A percentile compares a stretch with the other conserved stretches of the same genome.
These are phyloP conservation scores for Ogataea polymorpha DNA, from an alignment of 805 yeast genomes.

Conservation along the genomic window DNA sequence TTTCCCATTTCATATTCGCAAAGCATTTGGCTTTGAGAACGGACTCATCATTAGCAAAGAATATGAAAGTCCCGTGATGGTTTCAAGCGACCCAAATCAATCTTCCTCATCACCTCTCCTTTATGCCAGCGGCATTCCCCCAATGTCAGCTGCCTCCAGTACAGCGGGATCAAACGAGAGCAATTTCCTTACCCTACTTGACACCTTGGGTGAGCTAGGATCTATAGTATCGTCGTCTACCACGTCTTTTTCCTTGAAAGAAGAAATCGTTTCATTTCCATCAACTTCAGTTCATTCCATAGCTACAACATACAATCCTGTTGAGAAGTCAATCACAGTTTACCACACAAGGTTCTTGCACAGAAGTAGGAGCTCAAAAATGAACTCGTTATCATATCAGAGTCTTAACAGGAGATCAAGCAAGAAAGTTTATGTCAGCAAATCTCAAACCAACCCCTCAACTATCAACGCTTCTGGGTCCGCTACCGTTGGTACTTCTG, in stretches of 20 bases:
- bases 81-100: slow-evolving; percentile 5
- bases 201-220: slow-evolving; percentile 74
- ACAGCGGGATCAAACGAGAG: slow-evolving; percentile 21
- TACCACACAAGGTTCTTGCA: slow-evolving; percentile 53
- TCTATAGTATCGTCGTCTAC: slow-evolving; percentile 68
- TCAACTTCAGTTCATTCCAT: slow-evolving; percentile 37
- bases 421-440: slow-evolving; percentile 21
- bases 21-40: slow-evolving; percentile 60
- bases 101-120: slow-evolving; percentile 6
- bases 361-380: slow-evolving; percentile 17
- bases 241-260: slow-evolving; percentile 56
- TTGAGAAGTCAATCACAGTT: slow-evolving; percentile 43
- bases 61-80: slow-evolving; percentile 10
- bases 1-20: slow-evolving; percentile 64
- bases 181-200: slow-evolving; percentile 62
- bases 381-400: slow-evolving; percentile 17
- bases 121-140: slow-evolving; percentile 11
- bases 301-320: slow-evolving; percentile 54
- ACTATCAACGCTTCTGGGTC: slow-evolving; percentile 15
- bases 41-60: slow-evolving; percentile 51
- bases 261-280: slow-evolving; percentile 58
- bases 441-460: slow-evolving; percentile 2
- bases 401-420: slow-evolving; percentile 23
- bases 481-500: slow-evolving; percentile 23
- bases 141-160: slow-evolving; percentile 16